Conservation (phyloP, 31 red algal genomes). For the Odonthalia washingtoniensis region DNA sequence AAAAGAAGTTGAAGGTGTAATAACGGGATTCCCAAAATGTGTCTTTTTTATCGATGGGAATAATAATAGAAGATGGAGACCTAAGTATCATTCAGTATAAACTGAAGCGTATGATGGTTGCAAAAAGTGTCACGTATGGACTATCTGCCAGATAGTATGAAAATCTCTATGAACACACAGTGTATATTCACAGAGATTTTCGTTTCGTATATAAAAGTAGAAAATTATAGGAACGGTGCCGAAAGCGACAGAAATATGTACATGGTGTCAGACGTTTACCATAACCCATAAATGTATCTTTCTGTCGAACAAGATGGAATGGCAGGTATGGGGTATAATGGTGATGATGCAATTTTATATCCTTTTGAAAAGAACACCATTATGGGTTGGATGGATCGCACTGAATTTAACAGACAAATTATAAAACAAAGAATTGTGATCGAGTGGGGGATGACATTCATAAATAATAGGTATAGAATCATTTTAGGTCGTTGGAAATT, state of each 20-base stretch:
- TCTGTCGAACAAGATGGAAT: conserved; percentile 16
- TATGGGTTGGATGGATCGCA: conserved; percentile 23
- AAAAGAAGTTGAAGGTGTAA: too few species aligned
- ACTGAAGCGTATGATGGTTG: neutral
- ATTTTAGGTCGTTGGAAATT: too few species aligned
- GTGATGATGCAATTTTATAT: conserved; percentile 2
- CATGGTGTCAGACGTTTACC: neutral
- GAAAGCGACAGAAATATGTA: conserved; percentile 26
- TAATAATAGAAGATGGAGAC: conserved; percentile 41
- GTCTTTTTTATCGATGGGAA: too few species aligned
- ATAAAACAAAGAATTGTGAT: too few species aligned
- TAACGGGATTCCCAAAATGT: too few species aligned
- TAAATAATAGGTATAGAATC: too few species aligned
- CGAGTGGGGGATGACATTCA: too few species aligned
- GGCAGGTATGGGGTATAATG: conserved; percentile 31
- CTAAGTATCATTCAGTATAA: neutral
- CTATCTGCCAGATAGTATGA: too few species aligned
- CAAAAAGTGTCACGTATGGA: too few species aligned
- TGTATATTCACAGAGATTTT: conserved; percentile 34
- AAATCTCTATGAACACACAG: too few species aligned
- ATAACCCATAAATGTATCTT: neutral
- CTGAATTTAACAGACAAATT: too few species aligned
- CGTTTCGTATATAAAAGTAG: conserved; percentile 18
- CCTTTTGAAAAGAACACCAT: conserved; percentile 39
- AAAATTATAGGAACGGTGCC: neutral